Conservation (phyloP, 2,329 filamentous ascomycete species). For the Tolypocladium album region DNA sequence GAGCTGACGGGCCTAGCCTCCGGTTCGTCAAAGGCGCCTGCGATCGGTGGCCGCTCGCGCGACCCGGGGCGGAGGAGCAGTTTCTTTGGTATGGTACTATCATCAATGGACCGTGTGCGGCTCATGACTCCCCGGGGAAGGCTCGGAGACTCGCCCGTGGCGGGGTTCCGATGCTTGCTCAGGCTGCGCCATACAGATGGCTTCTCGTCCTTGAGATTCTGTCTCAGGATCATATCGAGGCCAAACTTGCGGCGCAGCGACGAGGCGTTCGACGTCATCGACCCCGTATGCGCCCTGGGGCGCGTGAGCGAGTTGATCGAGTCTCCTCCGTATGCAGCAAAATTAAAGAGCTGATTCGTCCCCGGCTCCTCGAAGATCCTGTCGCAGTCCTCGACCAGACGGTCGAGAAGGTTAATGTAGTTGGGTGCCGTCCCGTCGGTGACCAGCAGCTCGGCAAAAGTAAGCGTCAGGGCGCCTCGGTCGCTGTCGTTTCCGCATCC, state of each 20-base stretch:
- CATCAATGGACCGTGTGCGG: constrained; percentile 65
- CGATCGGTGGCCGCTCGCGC: constrained; percentile 48
- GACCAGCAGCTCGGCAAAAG: constrained; percentile 80
- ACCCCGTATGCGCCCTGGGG: constrained; percentile 56
- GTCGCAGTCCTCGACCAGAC: constrained; percentile 81
- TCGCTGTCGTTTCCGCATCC: constrained; percentile 88
- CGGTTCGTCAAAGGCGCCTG: constrained; percentile 50
- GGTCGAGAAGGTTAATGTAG: constrained; percentile 81
- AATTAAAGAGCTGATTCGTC: constrained; percentile 27
- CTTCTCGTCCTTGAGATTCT: constrained; percentile 70
- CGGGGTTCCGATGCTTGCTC: constrained; percentile 64
- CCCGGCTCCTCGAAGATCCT: constrained; percentile 65
- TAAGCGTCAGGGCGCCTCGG: constrained; percentile 74
- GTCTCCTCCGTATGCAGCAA: constrained; percentile 38
- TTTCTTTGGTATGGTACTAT: constrained; percentile 42
- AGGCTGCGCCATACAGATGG: constrained; percentile 77
- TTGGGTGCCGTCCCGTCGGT: constrained; percentile 66
- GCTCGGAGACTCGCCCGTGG: constrained; percentile 49
- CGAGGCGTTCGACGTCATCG: constrained; percentile 74
- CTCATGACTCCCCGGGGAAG: constrained; percentile 56
- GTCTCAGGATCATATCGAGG: constrained; percentile 62
- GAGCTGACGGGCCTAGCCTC: constrained; percentile 45
- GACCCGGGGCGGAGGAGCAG: constrained; percentile 38
- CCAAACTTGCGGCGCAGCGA: constrained; percentile 79
- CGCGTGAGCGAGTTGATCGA: constrained; percentile 46